A percentile compares a stretch with the other conserved stretches of the same genome.
phyloP scores from a whole-genome alignment of 73 alveolate species.

The Effrenium voratum region DNA sequence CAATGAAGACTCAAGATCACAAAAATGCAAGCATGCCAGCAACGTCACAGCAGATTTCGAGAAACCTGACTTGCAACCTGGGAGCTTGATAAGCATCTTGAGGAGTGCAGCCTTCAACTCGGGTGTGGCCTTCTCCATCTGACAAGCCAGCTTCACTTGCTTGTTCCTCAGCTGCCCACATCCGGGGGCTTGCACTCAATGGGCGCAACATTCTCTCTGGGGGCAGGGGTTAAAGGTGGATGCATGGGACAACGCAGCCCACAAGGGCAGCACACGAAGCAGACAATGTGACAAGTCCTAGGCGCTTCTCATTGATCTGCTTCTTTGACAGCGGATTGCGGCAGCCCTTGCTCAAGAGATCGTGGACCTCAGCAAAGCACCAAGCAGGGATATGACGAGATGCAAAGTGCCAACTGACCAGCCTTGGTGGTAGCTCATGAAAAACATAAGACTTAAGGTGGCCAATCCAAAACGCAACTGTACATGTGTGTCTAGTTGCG shows the following conservation, averaged over 20 bases:
- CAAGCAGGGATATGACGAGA: too few species aligned
- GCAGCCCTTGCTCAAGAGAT: constrained; percentile 72
- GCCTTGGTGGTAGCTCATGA: too few species aligned
- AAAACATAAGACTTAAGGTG: too few species aligned
- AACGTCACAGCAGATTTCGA: too few species aligned
- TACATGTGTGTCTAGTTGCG: too few species aligned
- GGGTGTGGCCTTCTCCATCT: constrained; percentile 54
- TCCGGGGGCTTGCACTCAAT: too few species aligned
- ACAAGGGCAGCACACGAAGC: background rate
- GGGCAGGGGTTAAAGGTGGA: background rate
- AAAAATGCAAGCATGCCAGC: too few species aligned
- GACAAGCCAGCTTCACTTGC: constrained; percentile 30
- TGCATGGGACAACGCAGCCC: background rate
- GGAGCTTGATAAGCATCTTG: constrained; percentile 72
- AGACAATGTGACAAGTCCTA: background rate
- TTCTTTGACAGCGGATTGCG: constrained; percentile 52
- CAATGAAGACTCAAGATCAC: too few species aligned
- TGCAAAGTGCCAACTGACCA: too few species aligned
- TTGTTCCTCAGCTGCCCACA: constrained; percentile 44
- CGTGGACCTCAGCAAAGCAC: constrained; percentile 50
- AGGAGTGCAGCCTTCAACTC: constrained; percentile 39
- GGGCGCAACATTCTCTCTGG: too few species aligned
- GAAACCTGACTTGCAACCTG: too few species aligned
- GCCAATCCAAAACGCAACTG: too few species aligned
- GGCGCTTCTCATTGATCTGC: constrained; percentile 61